A percentile compares a stretch with the other conserved stretches of the same genome.
Evolutionary conservation across 1,284 basidiomycete species (phyloP).

Genomic region (Marasmius fiardii): DNA sequence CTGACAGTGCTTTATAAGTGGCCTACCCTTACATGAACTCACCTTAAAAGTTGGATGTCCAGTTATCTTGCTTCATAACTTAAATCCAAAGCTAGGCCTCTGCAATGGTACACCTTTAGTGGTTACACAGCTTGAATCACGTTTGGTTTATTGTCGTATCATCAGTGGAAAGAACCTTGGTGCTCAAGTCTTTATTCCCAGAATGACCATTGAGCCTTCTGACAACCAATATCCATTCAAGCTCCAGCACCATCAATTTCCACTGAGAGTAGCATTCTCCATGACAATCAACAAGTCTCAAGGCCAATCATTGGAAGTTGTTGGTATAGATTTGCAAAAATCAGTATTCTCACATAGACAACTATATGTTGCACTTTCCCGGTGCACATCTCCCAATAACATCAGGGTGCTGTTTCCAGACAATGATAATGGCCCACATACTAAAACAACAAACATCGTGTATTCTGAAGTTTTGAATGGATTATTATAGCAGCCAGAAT

Average conservation of each 20-base stretch:
- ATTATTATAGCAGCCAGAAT: too few relatives aligned
- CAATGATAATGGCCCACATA: neutral
- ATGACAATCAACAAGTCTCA: too few relatives aligned
- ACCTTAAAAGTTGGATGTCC: too few relatives aligned
- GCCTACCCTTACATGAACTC: too few relatives aligned
- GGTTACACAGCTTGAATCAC: slow-evolving; percentile 14
- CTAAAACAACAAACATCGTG: slow-evolving; percentile 26
- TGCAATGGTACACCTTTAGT: slow-evolving; percentile 33
- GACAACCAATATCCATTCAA: too few relatives aligned
- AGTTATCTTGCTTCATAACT: slow-evolving; percentile 34
- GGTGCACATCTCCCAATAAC: slow-evolving; percentile 29
- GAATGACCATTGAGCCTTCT: too few relatives aligned
- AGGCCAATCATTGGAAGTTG: slow-evolving; percentile 33
- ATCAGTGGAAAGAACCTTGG: slow-evolving; percentile 27
- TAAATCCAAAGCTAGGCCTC: slow-evolving; percentile 27
- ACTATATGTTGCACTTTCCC: slow-evolving; percentile 43
- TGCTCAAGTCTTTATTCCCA: too few relatives aligned
- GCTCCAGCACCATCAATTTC: too few relatives aligned
- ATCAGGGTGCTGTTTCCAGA: slow-evolving; percentile 27
- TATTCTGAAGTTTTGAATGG: too few relatives aligned
- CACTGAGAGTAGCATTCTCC: too few relatives aligned
- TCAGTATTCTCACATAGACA: slow-evolving; percentile 41
- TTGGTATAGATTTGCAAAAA: slow-evolving; percentile 28
- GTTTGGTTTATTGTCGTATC: slow-evolving; percentile 25
- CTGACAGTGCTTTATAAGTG: too few relatives aligned